These are phyloP conservation scores for Angomonas deanei DNA, from an alignment of 208 protist species.

Conservation along the genomic window DNA sequence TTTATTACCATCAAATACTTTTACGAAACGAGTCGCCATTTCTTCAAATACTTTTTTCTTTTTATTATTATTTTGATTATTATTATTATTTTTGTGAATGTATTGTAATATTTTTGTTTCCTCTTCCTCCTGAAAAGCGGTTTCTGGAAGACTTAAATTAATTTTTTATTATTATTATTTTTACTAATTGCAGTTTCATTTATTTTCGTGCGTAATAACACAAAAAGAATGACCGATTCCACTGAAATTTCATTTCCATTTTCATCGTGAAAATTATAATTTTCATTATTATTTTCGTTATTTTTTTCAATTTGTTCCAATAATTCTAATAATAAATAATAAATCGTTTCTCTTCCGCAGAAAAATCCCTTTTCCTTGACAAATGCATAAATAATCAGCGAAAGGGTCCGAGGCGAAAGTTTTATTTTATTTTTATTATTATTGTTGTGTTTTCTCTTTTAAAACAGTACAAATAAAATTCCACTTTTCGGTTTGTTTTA, in stretches of 20 bases:
- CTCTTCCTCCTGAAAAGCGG: no score
- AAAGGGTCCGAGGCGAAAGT: background rate
- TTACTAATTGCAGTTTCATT: background rate
- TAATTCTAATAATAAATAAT: background rate
- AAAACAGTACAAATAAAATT: constrained; percentile 41
- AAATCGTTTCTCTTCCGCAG: background rate
- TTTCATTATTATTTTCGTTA: background rate
- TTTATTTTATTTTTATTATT: constrained; percentile 3
- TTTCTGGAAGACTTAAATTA: background rate
- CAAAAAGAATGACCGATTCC: background rate
- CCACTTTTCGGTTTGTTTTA: constrained; percentile 74
- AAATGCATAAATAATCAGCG: background rate
- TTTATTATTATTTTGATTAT: constrained; percentile 7
- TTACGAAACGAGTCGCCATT: no score
- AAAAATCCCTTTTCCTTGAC: background rate
- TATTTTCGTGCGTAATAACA: background rate
- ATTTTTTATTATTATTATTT: constrained; percentile 1
- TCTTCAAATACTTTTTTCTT: background rate
- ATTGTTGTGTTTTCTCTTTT: background rate
- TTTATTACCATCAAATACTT: no score
- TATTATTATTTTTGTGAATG: background rate
- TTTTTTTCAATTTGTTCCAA: background rate
- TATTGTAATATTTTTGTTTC: background rate
- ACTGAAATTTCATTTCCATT: background rate
- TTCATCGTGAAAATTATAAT: no score